Evolutionary conservation across 2,329 filamentous ascomycete species (phyloP).

Genomic region (Exophiala phaeomuriformis): DNA sequence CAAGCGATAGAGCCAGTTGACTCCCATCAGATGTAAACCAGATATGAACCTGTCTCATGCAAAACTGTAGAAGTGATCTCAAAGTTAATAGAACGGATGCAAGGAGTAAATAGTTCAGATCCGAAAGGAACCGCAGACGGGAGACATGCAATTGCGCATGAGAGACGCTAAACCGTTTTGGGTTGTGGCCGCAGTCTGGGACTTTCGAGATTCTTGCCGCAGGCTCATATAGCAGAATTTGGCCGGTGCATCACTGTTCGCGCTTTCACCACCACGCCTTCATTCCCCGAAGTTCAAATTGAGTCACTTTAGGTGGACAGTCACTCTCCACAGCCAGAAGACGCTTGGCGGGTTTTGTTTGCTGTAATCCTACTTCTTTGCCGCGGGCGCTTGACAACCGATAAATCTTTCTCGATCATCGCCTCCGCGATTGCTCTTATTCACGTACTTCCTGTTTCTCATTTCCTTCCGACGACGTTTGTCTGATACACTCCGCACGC

Average conservation of each 20-base stretch:
- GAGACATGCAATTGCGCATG: background rate
- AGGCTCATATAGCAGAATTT: background rate
- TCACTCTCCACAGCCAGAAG: background rate
- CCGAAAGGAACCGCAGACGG: background rate
- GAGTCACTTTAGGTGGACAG: background rate
- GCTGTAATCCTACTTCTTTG: background rate
- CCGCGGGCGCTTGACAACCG: background rate
- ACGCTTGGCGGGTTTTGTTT: background rate
- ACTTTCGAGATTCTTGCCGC: background rate
- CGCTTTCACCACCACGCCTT: background rate
- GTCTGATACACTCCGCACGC: background rate
- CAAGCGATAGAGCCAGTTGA: no score
- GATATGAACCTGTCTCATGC: background rate
- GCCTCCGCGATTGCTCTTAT: background rate
- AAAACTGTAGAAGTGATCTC: background rate
- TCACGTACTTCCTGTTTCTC: background rate
- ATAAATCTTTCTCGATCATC: background rate
- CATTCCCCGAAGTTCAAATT: background rate
- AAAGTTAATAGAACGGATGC: background rate
- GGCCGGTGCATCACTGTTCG: background rate
- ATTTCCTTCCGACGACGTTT: background rate
- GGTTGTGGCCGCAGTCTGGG: background rate
- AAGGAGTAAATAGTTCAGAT: background rate
- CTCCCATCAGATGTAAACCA: background rate
- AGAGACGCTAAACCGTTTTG: slow-evolving; percentile 2